Base-by-base conservation (phyloP, 176 grass and related monocot species). In the Oryza coarctata region DNA sequence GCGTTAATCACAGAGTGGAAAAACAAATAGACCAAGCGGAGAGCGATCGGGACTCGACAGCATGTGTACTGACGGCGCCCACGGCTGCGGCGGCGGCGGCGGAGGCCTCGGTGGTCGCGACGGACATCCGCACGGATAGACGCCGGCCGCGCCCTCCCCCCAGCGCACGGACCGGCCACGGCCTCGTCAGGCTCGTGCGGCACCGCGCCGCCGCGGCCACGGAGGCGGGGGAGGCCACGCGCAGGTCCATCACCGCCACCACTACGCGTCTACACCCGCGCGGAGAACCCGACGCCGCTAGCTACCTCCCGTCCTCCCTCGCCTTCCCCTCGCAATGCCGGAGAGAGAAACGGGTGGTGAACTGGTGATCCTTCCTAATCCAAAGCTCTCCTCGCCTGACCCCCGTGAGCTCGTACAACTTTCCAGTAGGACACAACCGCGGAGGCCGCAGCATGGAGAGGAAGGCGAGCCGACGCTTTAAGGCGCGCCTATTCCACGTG, bases 31-130 rank as follows among this genome's bases (percentile, higher is more conserved):
- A 6, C 4, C 5, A 25, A 14, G 6, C 0, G 14, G 0, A 45
- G 7, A n/a, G 9, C 0, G 33, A 17, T 2, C 30, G 57, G 29
- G 36, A 29, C n/a, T n/a, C 5, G 36, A 52, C 40, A 3, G 6
- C 26, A 5, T 50, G 40, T 27, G 28, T 17, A 88, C 78, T 82
- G 60, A 92, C 85, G 4, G 81, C 79, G 31, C 38, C 82, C 58
- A 67, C 74, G 27, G 77, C 58, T 13, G n/a, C 43, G 14, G 75
- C 63, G 35, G 82, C 80, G 71, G 84, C 62, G 6, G 84, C 9
- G 77, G 89, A 67, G 45, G 87, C 77, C 43, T 84, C 82, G 26
- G 89, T 88, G 47, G 87, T 92, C 2, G 74, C 87, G 35, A 90
- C 82, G 29, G 90, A 90, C 85, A 81, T 80, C 78, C 85, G 85